These are phyloP conservation scores for Xylaria sp. DNA, from an alignment of 2,329 filamentous ascomycete species.

Conservation along the genomic window DNA sequence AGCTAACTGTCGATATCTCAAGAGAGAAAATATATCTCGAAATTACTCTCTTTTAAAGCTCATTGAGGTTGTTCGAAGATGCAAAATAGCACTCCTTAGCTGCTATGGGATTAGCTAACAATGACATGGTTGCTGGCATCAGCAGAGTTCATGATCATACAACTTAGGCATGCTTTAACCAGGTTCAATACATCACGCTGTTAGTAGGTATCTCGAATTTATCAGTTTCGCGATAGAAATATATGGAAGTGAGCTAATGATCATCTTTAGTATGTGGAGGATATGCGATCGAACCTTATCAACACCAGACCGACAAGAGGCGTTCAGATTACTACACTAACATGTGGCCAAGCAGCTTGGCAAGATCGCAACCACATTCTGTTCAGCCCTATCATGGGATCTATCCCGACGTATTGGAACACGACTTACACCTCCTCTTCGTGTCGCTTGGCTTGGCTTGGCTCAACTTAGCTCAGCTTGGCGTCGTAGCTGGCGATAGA, in stretches of 20 bases:
- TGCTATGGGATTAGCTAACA: background rate
- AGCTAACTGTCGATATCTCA: background rate
- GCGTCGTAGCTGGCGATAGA: constrained; percentile 52
- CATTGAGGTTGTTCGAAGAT: background rate
- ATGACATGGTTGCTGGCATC: background rate
- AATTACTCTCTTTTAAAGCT: too few species aligned
- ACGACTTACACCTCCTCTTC: constrained; percentile 11
- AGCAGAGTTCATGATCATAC: too few species aligned
- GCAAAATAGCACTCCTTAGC: background rate
- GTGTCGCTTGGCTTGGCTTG: constrained; percentile 13
- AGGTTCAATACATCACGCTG: background rate
- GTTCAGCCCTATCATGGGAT: constrained; percentile 16
- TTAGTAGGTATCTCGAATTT: background rate
- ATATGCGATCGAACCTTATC: background rate
- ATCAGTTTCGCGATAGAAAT: background rate
- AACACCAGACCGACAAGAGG: background rate
- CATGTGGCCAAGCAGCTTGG: constrained; percentile 23
- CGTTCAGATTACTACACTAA: background rate
- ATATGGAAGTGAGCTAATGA: background rate
- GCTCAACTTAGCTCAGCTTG: constrained; percentile 16
- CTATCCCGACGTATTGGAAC: constrained; percentile 3
- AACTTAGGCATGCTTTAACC: background rate
- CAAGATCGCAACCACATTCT: constrained; percentile 1
- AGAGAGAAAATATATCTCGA: background rate
- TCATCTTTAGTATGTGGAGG: background rate